Base-by-base conservation (phyloP, 2,329 filamentous ascomycete genomes). In the Penicillium sp. region DNA sequence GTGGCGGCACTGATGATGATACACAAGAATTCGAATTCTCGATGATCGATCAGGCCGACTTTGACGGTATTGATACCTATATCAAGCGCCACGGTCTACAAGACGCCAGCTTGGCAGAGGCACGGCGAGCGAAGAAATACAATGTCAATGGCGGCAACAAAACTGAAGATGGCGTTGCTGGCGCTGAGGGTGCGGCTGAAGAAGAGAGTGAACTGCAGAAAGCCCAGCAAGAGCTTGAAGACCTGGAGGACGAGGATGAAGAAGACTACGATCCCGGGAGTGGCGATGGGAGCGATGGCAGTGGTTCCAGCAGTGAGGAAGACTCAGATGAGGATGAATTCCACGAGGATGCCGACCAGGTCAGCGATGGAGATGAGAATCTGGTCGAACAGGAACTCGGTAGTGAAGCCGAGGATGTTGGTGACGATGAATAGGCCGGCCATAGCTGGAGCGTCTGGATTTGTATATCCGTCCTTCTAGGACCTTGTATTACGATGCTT, bases 41-140 rank as follows among this genome's bases (percentile, higher is more conserved):
- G 45, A 89, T 89, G 87, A 78, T 89, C 45, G 87, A 89, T 65
- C 87, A 89, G 69, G 84, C 82, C 9, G 85, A 89, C 69, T 89
- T 84, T 66, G 78, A 81, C 0, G 86, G 85, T 17, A 89, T 89
- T 53, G 86, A 89, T 65, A 79, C 80, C 5, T 89, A 89, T 65
- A 80, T 89, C 61, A 87, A 87, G 72, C 79, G 81, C 33, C 86
- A 89, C 69, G 80, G 82, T 6, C 76, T 89, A 35, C 86, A 89
- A 58, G 87, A 89, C 70, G 85, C 86, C 2, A 88, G 85, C 70
- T 80, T 89, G 75, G 87, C 87, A 1, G 86, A 85, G 28, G 80
- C 82, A 35, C 76, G 87, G 40, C 79, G 85, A 28, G 87, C 87
- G 6, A 88, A 88, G 78, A 84, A 81, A 63, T 81, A 86, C 56